Base-by-base conservation (phyloP, 495 filamentous ascomycete species). In the Penicillium coffeae region DNA sequence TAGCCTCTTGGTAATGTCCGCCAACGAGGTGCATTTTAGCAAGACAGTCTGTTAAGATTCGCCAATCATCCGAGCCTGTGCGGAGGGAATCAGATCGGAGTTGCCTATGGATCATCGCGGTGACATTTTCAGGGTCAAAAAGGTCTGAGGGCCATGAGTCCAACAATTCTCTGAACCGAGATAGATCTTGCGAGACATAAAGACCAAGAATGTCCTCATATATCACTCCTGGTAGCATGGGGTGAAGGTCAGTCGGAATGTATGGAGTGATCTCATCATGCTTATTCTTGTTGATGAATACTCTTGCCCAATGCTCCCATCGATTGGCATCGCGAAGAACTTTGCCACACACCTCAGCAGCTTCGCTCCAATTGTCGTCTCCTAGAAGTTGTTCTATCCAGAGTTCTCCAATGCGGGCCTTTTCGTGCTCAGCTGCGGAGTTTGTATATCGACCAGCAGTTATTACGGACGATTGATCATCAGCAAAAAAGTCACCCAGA, bases 231-330 rank as follows among this genome's bases (percentile, higher is more conserved):
- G 88, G 80, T n/a, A 98, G 71, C 2, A 88, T 82, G 7, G 90
- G 89, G n/a, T 78, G 80, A 42, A 92, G 72, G 21, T 81, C 80
- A 0, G 79, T 81, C 0, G 93, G 93, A 15, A 98, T 88, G 54
- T 85, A 83, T 19, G 84, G 76, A 5, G 88, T 86, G 27, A 98
- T 94, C 48, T 97, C 92, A 58, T 95, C 87, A 51, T 90, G 84
- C 57, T 85, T 90, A 48, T 85, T 73, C 5, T 88, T 86, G 38
- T 86, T 83, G 21, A 91, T 88, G 60, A 98, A 98, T 0, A 76
- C 81, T 82, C 85, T 90, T 8, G 92, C 85, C 90, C 90, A 96
- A 52, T 92, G 85, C 64, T 98, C 91, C 94, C 94, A 97, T 52
- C 86, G 75, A 38, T 83, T 68, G 3, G 89, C 77, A n/a, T 81